Conservation (phyloP, 176 grass and related monocot species). For the Microstegium vimineum region DNA sequence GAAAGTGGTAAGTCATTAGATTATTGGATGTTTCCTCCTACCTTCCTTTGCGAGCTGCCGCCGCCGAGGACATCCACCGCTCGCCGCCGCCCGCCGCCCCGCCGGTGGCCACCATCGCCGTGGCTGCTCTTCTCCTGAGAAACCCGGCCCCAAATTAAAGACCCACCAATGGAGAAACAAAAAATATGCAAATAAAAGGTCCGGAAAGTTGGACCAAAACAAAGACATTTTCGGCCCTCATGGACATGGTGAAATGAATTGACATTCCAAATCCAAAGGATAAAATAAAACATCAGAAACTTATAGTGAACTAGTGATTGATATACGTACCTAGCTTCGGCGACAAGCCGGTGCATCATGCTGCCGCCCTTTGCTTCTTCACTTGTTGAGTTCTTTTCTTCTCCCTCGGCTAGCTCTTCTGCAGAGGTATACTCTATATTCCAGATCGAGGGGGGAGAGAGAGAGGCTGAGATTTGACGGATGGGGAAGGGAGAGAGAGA, state of each 20-base stretch:
- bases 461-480: background rate
- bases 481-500: background rate
- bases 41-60: constrained; percentile 16
- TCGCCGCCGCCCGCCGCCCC: background rate
- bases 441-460: background rate
- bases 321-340: constrained; percentile 1
- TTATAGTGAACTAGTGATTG: background rate
- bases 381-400: background rate
- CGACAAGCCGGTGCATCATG: constrained; percentile 31
- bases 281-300: background rate
- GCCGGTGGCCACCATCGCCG: background rate
- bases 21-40: constrained; percentile 18
- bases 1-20: background rate
- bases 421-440: background rate
- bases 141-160: background rate
- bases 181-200: background rate
- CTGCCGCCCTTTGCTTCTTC: background rate
- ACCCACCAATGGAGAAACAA: background rate
- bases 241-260: background rate
- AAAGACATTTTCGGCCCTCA: background rate
- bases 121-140: background rate
- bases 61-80: constrained; percentile 27
- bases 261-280: background rate
- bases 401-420: background rate
- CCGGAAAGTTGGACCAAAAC: background rate